phyloP scores from a whole-genome alignment of 352 stramenopile genomes.

The Globisporangium nunn region DNA sequence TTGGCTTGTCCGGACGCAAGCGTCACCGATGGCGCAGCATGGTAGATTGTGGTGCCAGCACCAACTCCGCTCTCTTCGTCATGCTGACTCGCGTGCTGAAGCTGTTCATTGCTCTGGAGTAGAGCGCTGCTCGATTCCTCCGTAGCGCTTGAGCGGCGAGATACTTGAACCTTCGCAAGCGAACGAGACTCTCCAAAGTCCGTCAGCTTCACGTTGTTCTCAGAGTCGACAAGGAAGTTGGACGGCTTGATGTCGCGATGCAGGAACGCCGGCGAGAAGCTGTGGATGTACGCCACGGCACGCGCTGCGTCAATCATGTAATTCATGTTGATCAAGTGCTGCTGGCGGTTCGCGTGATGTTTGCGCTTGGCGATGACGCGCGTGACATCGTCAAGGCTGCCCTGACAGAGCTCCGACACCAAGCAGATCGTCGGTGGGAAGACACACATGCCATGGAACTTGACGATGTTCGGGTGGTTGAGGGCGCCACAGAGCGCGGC shows the following conservation, averaged over 20 bases:
- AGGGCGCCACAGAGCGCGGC: neutral
- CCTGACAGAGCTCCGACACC: constrained; percentile 47
- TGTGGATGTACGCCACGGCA: constrained; percentile 41
- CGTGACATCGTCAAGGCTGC: constrained; percentile 26
- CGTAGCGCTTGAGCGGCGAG: neutral
- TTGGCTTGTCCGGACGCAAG: neutral
- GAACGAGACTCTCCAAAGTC: constrained; percentile 20
- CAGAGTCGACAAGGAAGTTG: constrained; percentile 48
- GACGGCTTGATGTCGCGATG: constrained; percentile 46
- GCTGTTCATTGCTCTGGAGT: neutral
- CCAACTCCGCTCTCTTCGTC: neutral
- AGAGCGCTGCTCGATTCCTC: neutral
- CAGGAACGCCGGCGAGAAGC: constrained; percentile 39
- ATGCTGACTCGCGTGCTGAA: neutral
- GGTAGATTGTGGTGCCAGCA: neutral
- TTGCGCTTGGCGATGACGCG: constrained; percentile 7
- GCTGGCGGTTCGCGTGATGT: constrained; percentile 13
- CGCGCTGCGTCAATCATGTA: constrained; percentile 41
- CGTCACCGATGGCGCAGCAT: neutral
- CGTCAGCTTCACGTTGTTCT: constrained; percentile 18
- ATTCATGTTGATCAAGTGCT: constrained; percentile 24
- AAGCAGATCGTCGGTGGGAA: constrained; percentile 41
- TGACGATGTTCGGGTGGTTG: constrained; percentile 56
- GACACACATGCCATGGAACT: constrained; percentile 79
- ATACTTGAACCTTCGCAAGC: constrained; percentile 8